Base-by-base conservation (phyloP, 2,329 filamentous ascomycete species). In the Metarhizium anisopliae region DNA sequence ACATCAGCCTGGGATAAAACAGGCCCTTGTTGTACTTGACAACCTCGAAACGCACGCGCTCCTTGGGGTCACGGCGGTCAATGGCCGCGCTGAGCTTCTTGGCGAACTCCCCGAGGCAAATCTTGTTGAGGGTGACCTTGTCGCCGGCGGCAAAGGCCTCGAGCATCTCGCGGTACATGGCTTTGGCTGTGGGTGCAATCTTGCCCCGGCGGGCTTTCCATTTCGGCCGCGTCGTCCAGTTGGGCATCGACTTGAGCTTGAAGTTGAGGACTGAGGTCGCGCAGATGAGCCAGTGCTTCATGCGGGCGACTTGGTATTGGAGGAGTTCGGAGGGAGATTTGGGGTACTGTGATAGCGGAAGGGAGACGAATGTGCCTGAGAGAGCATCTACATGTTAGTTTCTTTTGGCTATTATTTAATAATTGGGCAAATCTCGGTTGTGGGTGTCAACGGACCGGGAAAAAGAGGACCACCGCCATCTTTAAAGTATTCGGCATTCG, bases 81-180 rank as follows among this genome's bases (percentile, higher is more conserved):
- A 89, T 76, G 55, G 79, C 76, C 8, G 72, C 67, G n/a, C 69
- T 64, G 59, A 89, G 77, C 52, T 74, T 74, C 49, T 73, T 66
- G 59, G 72, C 73, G 49, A 87, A 74, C 29, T 77, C 74, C 36
- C 73, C 68, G 25, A 77, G 69, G 71, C 85, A 87, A 50, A 86
- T 68, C 32, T 69, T 67, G 50, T 74, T 69, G 30, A 88, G 70
- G 5, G 75, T 70, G 2, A 64, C 60, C 60, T 73, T 70, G 70
- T 87, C 80, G 57, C 81, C 83, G 2, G 70, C 69, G 6, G 86
- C 85, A 52, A 87, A 78, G 4, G 80, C 80, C 56, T 77, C 75
- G 62, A 83, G 82, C 75, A 89, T 81, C 60, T 80, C 71, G 53
- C 73, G 71, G 68, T 89, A 84, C 63, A 87, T 72, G 20, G 73